Conservation (phyloP, 140 eudicot species). For the Ambrosia hybrid region DNA sequence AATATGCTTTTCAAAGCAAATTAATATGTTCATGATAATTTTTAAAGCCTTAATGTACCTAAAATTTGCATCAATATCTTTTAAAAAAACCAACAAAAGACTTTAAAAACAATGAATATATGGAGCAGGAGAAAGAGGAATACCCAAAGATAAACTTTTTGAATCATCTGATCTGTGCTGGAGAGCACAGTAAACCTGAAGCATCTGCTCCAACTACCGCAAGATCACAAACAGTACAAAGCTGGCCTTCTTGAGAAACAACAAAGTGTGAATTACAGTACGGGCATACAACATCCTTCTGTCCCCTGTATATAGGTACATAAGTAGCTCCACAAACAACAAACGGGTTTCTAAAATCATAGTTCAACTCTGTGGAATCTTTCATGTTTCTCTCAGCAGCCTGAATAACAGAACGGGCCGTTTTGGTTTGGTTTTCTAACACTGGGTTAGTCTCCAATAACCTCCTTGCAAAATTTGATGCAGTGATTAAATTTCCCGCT, state of each 20-base stretch:
- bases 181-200: conserved; percentile 80
- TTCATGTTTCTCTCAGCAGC: conserved; percentile 76
- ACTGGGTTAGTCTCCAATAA: conserved; percentile 73
- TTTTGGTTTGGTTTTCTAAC: conserved; percentile 58
- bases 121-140: conserved; percentile 24
- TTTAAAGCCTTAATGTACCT: neutral
- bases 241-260: conserved; percentile 69
- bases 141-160: conserved; percentile 29
- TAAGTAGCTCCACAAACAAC: conserved; percentile 85
- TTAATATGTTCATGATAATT: neutral
- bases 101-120: neutral
- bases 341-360: conserved; percentile 76
- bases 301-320: conserved; percentile 77
- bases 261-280: conserved; percentile 74
- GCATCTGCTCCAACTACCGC: conserved; percentile 83
- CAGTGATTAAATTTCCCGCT: conserved; percentile 54
- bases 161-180: conserved; percentile 67
- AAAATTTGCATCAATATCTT: neutral
- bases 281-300: conserved; percentile 70
- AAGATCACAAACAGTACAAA: conserved; percentile 83
- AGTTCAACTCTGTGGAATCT: conserved; percentile 54
- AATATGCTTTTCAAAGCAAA: neutral
- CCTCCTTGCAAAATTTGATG: conserved; percentile 71
- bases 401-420: conserved; percentile 69
- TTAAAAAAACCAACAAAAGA: neutral